Conservation (phyloP, 257 asterid species). For the Datura wrightii region DNA sequence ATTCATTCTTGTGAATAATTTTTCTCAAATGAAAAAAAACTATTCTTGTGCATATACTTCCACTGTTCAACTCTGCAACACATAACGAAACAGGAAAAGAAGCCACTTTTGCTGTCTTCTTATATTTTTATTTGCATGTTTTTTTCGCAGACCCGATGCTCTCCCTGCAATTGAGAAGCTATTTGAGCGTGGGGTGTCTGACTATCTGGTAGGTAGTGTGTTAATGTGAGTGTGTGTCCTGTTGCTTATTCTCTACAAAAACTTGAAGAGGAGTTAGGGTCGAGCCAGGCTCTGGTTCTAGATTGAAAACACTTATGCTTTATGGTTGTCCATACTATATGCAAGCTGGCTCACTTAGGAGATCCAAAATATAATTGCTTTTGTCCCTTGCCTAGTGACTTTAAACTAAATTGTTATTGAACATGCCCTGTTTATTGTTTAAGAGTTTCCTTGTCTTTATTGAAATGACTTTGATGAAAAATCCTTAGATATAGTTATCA, state of each 20-base stretch:
- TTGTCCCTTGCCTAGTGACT: not conserved
- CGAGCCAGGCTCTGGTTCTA: not conserved
- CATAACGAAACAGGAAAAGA: not conserved
- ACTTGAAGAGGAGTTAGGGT: not conserved
- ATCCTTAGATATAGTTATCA: not conserved
- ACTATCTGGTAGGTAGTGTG: conserved; percentile 73
- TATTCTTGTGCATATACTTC: not conserved
- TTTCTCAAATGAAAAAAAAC: not conserved
- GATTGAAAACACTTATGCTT: conserved; percentile 13
- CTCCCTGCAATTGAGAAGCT: conserved; percentile 67
- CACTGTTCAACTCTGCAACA: not conserved
- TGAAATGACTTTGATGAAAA: not conserved
- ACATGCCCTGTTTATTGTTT: not conserved
- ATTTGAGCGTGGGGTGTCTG: conserved; percentile 87
- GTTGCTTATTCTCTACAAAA: not conserved
- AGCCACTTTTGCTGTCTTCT: not conserved
- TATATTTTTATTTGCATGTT: conserved; percentile 10
- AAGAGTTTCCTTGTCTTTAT: conserved; percentile 17
- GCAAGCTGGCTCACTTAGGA: not conserved
- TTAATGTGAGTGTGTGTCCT: not conserved
- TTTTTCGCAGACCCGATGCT: conserved; percentile 64
- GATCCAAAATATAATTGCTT: conserved; percentile 13
- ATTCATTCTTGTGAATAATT: not conserved
- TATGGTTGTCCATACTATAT: not conserved
- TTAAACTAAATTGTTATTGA: conserved; percentile 8